Conservation (phyloP, 306 rosid genomes). For the Urtica urens region DNA sequence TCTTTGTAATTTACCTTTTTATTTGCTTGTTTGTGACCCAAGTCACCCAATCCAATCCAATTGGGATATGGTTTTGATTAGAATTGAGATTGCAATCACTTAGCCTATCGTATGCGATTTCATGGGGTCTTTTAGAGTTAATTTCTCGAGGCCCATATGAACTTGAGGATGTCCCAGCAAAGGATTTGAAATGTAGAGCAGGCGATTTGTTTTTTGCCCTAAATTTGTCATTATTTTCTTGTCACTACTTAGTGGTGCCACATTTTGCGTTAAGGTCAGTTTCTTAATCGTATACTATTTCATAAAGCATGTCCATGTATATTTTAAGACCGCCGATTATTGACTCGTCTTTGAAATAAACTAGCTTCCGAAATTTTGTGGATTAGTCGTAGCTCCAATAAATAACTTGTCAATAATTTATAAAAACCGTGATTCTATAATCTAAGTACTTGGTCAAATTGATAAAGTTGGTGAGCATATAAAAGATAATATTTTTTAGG, state of each 20-base stretch:
- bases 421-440: neutral
- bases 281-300: slow-evolving; percentile 3
- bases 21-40: slow-evolving; percentile 17
- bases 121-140: slow-evolving; percentile 3
- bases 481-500: neutral
- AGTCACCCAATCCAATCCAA: slow-evolving; percentile 9
- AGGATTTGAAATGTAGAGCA: neutral
- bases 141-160: slow-evolving; percentile 3
- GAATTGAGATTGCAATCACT: slow-evolving; percentile 22
- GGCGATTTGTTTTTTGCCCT: slow-evolving; percentile 8
- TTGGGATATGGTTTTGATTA: slow-evolving; percentile 25
- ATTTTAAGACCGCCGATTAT: slow-evolving; percentile 13
- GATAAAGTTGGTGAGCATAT: neutral
- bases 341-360: neutral
- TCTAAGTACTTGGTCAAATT: slow-evolving; percentile 5
- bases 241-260: slow-evolving; percentile 11
- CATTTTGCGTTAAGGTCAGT: slow-evolving; percentile 9
- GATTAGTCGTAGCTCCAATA: neutral
- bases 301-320: slow-evolving; percentile 1
- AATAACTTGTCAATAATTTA: too few relatives aligned
- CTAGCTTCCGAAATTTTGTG: neutral
- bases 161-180: slow-evolving; percentile 10
- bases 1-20: neutral
- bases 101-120: slow-evolving; percentile 9
- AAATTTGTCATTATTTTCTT: slow-evolving; percentile 14